A percentile compares a stretch with the other conserved stretches of the same genome.
phyloP scores from a whole-genome alignment of 202 grass and related monocot species.

The Hordeum pubiflorum region DNA sequence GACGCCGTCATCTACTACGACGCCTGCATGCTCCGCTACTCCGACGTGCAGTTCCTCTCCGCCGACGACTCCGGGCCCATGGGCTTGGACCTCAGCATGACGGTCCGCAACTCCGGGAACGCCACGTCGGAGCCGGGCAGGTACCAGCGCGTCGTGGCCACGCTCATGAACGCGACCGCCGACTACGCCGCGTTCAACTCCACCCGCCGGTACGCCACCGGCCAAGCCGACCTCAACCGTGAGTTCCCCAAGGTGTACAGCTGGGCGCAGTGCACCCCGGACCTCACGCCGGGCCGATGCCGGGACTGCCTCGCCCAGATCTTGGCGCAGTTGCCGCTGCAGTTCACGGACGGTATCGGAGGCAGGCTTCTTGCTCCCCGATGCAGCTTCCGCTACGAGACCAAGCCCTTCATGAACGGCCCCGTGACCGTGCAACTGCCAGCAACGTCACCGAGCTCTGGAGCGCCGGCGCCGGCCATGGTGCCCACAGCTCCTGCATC shows the following conservation, averaged over 20 bases:
- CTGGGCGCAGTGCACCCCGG: constrained; percentile 53
- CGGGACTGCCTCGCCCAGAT: constrained; percentile 1
- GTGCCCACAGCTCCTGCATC: background rate
- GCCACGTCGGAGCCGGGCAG: background rate
- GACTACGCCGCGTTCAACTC: constrained; percentile 32
- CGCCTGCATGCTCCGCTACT: constrained; percentile 37
- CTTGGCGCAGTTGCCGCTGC: background rate
- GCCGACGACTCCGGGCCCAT: background rate
- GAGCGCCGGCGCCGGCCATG: background rate
- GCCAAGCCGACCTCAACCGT: constrained; percentile 22
- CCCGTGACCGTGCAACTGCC: background rate
- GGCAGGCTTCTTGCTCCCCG: constrained; percentile 20
- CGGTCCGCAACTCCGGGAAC: background rate
- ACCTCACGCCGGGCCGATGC: constrained; percentile 17
- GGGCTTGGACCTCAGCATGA: background rate
- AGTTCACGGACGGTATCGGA: background rate
- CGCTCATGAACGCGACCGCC: constrained; percentile 28
- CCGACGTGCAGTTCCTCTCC: constrained; percentile 23
- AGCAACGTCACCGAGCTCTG: background rate
- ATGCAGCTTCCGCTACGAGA: constrained; percentile 40
- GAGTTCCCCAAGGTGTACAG: constrained; percentile 31
- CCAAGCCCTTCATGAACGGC: constrained; percentile 22
- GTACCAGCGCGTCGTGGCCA: constrained; percentile 21
- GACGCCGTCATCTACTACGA: constrained; percentile 37
- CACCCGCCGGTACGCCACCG: constrained; percentile 26